Conservation (phyloP, 495 filamentous ascomycete species). For the Penicillium psychrofluorescens region DNA sequence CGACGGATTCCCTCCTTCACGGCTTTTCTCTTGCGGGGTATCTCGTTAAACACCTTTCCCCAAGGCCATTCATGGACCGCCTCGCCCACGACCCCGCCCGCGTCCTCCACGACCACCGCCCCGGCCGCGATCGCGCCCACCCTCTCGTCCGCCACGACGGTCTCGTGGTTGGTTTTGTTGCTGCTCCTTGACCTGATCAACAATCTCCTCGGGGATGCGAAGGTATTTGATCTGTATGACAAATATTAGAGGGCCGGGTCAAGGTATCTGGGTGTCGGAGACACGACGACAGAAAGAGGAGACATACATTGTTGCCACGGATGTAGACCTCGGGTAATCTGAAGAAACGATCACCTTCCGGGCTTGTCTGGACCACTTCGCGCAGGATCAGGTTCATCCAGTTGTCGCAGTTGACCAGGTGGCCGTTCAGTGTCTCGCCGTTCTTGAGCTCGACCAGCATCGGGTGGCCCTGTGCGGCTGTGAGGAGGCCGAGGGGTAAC, state of each 20-base stretch:
- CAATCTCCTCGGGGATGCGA: constrained; percentile 88
- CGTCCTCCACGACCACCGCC: constrained; percentile 43
- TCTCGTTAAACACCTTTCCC: constrained; percentile 25
- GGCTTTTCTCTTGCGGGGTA: constrained; percentile 31
- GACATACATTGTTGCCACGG: constrained; percentile 85
- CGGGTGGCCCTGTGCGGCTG: constrained; percentile 92
- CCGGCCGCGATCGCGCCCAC: constrained; percentile 45
- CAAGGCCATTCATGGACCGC: constrained; percentile 14
- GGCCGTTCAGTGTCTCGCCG: constrained; percentile 94
- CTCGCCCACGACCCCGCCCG: constrained; percentile 46
- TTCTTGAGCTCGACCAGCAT: constrained; percentile 99
- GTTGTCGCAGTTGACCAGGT: constrained; percentile 91
- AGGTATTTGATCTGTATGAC: constrained; percentile 87
- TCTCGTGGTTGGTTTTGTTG: constrained; percentile 60
- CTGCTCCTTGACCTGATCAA: constrained; percentile 89
- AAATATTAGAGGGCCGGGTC: constrained; percentile 1
- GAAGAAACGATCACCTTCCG: constrained; percentile 90
- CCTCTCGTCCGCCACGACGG: constrained; percentile 62
- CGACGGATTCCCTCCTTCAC: constrained; percentile 15
- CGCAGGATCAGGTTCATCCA: constrained; percentile 99
- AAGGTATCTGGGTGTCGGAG: not conserved
- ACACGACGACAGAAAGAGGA: not conserved
- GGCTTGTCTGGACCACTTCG: constrained; percentile 95
- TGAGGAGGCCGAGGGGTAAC: constrained; percentile 89
- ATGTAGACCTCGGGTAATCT: constrained; percentile 90